A percentile compares a stretch with the other conserved stretches of the same genome.
Conservation (phyloP, 805 yeast species). For the Ogataea polymorpha region DNA sequence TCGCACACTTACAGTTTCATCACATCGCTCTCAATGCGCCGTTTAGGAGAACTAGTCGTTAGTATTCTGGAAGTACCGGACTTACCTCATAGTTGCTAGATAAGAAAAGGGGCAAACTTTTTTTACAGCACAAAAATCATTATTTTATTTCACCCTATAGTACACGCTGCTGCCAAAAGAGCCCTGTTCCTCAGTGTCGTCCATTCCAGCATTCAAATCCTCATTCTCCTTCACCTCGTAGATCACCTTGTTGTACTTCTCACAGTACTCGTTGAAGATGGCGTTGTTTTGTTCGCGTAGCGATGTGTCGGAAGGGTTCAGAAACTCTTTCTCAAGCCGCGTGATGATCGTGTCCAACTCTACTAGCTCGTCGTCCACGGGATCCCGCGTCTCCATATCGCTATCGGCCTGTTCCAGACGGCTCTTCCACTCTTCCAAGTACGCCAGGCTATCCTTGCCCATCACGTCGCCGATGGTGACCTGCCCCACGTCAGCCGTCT, state of each 20-base stretch:
- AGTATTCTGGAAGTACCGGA: conserved; percentile 3
- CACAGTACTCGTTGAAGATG: conserved; percentile 18
- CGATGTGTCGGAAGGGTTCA: conserved; percentile 19
- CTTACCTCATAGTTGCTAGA: conserved; percentile 16
- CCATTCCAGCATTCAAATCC: conserved; percentile 19
- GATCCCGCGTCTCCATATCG: background rate
- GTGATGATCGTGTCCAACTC: conserved; percentile 14
- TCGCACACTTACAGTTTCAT: conserved; percentile 70
- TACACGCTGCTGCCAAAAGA: conserved; percentile 10
- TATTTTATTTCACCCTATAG: conserved; percentile 7
- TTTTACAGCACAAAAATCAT: conserved; percentile 1
- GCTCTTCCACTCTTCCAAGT: conserved; percentile 16
- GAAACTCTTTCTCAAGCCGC: conserved; percentile 21
- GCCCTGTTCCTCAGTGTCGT: conserved; percentile 14
- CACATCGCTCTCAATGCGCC: conserved; percentile 91
- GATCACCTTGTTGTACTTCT: conserved; percentile 17
- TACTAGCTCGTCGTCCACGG: conserved; percentile 10
- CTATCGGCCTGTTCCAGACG: conserved; percentile 13
- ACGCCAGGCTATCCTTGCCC: conserved; percentile 20
- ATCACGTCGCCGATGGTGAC: conserved; percentile 19
- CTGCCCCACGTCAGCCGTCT: conserved; percentile 8
- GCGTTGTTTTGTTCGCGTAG: conserved; percentile 20
- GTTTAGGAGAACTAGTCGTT: conserved; percentile 54
- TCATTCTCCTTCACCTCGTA: conserved; percentile 26
- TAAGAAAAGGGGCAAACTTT: conserved; percentile 12